Evolutionary conservation across 2,329 filamentous ascomycete genomes (phyloP), one percentile per base, ranked within the genome.

Genomic region (Penicillium sp.): DNA sequence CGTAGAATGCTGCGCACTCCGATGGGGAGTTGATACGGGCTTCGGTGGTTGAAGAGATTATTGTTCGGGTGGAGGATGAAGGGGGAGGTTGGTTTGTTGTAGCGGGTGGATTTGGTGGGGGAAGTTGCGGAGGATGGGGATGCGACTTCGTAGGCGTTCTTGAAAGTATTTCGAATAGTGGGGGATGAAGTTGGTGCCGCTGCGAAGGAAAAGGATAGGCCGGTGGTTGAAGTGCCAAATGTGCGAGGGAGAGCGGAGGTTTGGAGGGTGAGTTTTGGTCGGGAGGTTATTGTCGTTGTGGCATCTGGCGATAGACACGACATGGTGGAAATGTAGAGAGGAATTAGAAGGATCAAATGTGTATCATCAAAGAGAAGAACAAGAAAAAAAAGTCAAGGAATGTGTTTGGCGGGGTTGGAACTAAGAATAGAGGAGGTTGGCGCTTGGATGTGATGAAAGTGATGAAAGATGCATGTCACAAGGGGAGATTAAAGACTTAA

Each of bases 251-350:
- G 70, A 43, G 75, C 73, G 13, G 80, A 73, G 13, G 85, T 87
- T 73, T 87, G 83, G 52, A 88, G 77, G 40, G 83, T 84, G 50
- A 88, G 78, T 71, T 85, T 86, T 1, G 85, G 85, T 59, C 83
- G 76, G 52, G 76, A 74, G 37, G 67, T 62, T 35, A 67, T 61
- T 19, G 64, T 58, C 43, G 57, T 61, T 40, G 57, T 58, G 6
- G 46, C 58, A 56, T 63, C 59, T 27, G 63, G 54, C 10, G 65
- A 61, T 4, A 67, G 52, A 58, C 63, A 63, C 54, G 62, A 67
- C 66, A 68, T 65, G 27, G 52, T 58, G 42, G 40, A 21, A 49
- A 54, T 48, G 37, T 41, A 48, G 50, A 40, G 41, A 51, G 35
- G 46, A 37, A 50, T 41, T 50, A 60, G 53, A 52, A 59, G 40